Base-by-base conservation (phyloP, 768 basidiomycete species). In the Suillus lakei region DNA sequence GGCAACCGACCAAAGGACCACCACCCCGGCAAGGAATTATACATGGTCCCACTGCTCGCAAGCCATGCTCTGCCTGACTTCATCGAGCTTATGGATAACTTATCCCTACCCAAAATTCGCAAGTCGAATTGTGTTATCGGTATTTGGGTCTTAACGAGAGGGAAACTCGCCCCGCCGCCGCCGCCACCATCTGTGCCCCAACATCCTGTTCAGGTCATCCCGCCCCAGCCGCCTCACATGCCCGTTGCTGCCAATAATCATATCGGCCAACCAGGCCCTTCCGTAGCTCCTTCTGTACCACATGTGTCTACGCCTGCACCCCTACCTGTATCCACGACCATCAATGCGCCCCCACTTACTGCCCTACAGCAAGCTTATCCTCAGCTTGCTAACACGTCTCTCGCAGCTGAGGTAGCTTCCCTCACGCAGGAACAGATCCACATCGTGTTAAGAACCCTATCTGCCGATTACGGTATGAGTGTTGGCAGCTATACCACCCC, bases 131-230 rank as follows among this genome's bases (percentile, higher is more conserved):
- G 88, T 66, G 82, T 97, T 44, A 79, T 97, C 51, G 92, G 91
- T 28, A 87, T 96, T 16, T 95, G 93, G 87, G 85, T 97, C n/a
- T 81, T 96, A 21, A 86, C 85, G 70, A 95, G 91, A 75, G 94
- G 92, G 30, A 93, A 88, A 76, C 84, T 94, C 4, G 83, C 80
- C n/a, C 78, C 83, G 21, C 82, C 81, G 28, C 78, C 72, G 36
- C 64, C 71, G 0, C 60, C 72, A 23, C 66, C 73, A 30, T 61
- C 68, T 51, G 63, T 72, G 61, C 70, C 69, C 30, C 64, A 5
- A 50, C 69, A n/a, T 46, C 51, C 67, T 61, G 44, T 26, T 51
- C 63, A 61, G 64, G 36, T 66, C 50, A 60, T 72, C 53, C 60
- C 69, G 41, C 60, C 65, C 13, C 65, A 68, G n/a, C 64, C 63